Conservation (phyloP, 306 rosid species). For the Oemleria cerasiformis region DNA sequence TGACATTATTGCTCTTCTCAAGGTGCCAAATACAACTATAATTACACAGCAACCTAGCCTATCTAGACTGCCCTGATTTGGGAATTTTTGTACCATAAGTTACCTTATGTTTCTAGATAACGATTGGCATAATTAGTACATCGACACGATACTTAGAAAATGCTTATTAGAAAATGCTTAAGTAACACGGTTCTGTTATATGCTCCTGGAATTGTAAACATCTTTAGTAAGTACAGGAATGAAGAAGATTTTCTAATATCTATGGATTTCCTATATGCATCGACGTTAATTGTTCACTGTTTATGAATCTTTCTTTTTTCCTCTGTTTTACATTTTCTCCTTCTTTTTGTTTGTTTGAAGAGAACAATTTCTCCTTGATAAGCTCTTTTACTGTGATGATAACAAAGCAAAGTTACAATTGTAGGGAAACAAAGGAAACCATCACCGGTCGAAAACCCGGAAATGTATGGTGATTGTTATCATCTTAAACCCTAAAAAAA, state of each 20-base stretch:
- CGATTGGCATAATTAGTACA: not conserved
- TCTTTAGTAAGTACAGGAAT: not conserved
- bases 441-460: too few species aligned
- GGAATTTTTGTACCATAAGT: conserved; percentile 15
- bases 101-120: not conserved
- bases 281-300: not conserved
- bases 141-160: not conserved
- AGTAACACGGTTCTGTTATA: not conserved
- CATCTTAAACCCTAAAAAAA: too few species aligned
- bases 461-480: too few species aligned
- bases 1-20: conserved; percentile 12
- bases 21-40: conserved; percentile 14
- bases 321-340: not conserved
- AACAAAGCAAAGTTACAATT: not conserved
- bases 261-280: not conserved
- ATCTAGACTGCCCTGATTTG: conserved; percentile 14
- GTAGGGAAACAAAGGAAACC: too few species aligned
- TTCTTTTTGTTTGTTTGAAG: too few species aligned
- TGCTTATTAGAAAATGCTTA: not conserved
- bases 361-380: not conserved
- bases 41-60: conserved; percentile 15
- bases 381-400: not conserved
- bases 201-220: not conserved
- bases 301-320: not conserved
- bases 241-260: not conserved